Conservation (phyloP, 495 filamentous ascomycete genomes). For the Aspergillus steynii region DNA sequence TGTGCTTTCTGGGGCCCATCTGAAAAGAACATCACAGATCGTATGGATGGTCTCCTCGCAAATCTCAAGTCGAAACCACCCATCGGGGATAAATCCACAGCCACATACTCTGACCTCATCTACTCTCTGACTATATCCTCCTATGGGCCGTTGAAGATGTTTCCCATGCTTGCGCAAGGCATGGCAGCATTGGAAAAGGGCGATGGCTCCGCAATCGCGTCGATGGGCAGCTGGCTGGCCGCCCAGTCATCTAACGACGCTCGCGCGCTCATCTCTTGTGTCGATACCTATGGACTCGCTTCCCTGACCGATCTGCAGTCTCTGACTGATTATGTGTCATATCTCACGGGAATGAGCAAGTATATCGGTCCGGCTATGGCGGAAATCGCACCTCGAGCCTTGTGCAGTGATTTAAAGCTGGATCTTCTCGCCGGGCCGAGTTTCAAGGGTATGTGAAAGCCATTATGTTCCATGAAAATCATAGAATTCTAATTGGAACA, state of each 20-base stretch:
- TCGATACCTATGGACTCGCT: constrained; percentile 8
- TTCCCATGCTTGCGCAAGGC: constrained; percentile 19
- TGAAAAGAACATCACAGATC: constrained; percentile 31
- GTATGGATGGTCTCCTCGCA: constrained; percentile 34
- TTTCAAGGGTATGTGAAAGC: not conserved
- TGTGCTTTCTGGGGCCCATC: constrained; percentile 46
- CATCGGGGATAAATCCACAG: constrained; percentile 39
- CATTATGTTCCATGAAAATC: constrained; percentile 2
- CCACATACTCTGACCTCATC: constrained; percentile 34
- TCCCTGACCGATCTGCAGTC: constrained; percentile 6
- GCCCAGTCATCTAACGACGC: constrained; percentile 2
- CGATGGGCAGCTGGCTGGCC: constrained; percentile 1
- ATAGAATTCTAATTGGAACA: constrained; percentile 12
- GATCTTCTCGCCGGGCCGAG: not conserved
- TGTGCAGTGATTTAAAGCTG: not conserved
- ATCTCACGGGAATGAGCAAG: constrained; percentile 8
- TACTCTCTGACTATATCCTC: constrained; percentile 9
- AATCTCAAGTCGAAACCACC: constrained; percentile 32
- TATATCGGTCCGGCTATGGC: constrained; percentile 18
- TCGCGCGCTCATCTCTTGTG: constrained; percentile 10
- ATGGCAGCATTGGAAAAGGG: constrained; percentile 14
- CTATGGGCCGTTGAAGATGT: constrained; percentile 16
- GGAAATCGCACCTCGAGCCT: not conserved
- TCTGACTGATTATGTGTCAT: constrained; percentile 4
- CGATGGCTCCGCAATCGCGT: constrained; percentile 10